Percentiles rank a stretch among this genome's conserved stretches.
phyloP scores from a whole-genome alignment of 345 rosid genomes.

The Camelina hispida region DNA sequence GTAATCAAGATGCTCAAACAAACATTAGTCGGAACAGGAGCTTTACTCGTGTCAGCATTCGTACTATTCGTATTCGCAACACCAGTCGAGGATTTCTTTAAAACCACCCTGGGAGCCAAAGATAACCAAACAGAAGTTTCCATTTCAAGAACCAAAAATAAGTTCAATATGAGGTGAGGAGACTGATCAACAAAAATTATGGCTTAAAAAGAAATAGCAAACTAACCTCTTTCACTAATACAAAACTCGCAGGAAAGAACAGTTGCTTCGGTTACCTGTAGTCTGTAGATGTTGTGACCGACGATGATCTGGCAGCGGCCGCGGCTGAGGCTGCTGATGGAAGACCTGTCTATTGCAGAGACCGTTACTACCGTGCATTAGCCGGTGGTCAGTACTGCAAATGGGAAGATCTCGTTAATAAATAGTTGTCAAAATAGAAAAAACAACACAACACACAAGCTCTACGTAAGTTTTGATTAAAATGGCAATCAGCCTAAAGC shows the following conservation, averaged over 20 bases:
- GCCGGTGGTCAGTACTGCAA: conserved; percentile 99
- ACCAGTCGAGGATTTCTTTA: conserved; percentile 76
- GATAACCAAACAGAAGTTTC: conserved; percentile 50
- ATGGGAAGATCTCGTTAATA: conserved; percentile 79
- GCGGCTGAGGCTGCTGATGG: conserved; percentile 98
- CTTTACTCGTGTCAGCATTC: conserved; percentile 69
- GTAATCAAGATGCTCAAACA: conserved; percentile 86
- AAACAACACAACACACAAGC: neutral
- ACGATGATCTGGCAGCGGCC: conserved; percentile 85
- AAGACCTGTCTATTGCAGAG: conserved; percentile 96
- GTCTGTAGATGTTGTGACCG: conserved; percentile 75
- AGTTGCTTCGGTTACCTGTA: conserved; percentile 66
- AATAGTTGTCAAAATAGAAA: conserved; percentile 13
- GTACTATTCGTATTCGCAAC: conserved; percentile 76
- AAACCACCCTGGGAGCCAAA: conserved; percentile 44
- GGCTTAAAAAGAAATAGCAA: neutral
- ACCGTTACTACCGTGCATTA: conserved; percentile 88
- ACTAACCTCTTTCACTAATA: neutral
- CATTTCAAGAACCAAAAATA: conserved; percentile 57
- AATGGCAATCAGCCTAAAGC: neutral
- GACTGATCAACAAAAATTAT: neutral
- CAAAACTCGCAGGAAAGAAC: conserved; percentile 60
- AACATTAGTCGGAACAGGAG: conserved; percentile 85
- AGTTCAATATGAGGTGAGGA: conserved; percentile 67
- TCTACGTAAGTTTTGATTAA: conserved; percentile 11